Evolutionary conservation across 805 yeast species (phyloP), one percentile per base, ranked within the genome.

Genomic region (Kazachstania psychrophila): DNA sequence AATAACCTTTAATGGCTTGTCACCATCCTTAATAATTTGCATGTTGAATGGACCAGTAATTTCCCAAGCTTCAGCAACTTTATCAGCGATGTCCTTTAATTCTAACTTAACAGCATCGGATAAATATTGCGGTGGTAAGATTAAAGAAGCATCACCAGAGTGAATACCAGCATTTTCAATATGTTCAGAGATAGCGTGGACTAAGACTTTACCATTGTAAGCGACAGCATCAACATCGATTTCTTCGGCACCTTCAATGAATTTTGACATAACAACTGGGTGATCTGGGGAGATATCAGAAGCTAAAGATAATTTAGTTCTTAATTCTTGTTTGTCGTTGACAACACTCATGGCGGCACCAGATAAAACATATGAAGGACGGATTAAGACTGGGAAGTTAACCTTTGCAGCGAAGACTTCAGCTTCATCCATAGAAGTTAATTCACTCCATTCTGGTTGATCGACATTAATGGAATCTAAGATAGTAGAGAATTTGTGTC

Each of bases 311-410:
- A 89, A 71, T 64, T 92, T 87, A 34, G 75, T 59, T 51, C 79
- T 92, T 48, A 89, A 74, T 61, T 92, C 96, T 33, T 71, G 66
- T 59, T 80, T 79, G 44, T 73, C 75, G 56, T 75, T 74, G 48
- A 92, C 88, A 29, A 87, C 96, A 43, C 92, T 80, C 98, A 89
- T 92, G 42, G 98, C 97, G 44, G 98, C 97, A 67, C 98, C 98
- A 39, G 95, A 84, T 46, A 89, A 72, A 33, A 89, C 98, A 57
- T 89, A 89, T 1, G 97, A 88, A 36, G 98, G 98, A 68, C 98
- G 85, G 42, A 89, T 96, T 50, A 89, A 73, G 9, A 89, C 98
- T 34, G 98, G 98, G 73, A 78, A 89, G 16, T 88, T 85, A 38
- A 89, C 97, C 48, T 73, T 70, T 37, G 75, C 68, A 34, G 97